Base-by-base conservation (phyloP, 768 basidiomycete genomes). In the Xerocomellus amylosporus region DNA sequence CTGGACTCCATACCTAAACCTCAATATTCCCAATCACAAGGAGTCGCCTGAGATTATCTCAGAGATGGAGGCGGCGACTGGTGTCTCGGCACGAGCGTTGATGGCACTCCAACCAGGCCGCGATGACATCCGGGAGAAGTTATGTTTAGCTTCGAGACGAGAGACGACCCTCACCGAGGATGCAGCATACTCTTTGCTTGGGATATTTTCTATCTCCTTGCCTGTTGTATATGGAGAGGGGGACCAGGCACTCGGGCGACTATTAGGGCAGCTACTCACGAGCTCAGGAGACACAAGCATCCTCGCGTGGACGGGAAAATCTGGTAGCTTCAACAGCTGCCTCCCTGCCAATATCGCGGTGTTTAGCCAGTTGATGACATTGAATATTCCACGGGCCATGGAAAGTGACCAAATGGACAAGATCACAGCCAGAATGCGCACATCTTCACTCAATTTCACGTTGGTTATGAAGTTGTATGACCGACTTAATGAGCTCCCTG, bases 261-360 rank as follows among this genome's bases (percentile, higher is more conserved):
- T 59, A 0, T 37, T 58, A 37, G 58, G 46, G 17, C 53, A 55
- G 31, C 24, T 58, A 10, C 38, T 59, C 9, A 47, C 51, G 6
- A 46, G 50, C 22, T 53, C 58, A 7, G 53, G 46, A 12, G 53
- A 58, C 31, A 48, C 47, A 3, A 54, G 42, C 14, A 51, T 58
- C 9, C 53, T 58, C 9, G 58, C 49, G 14, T 58, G 58, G 58
- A 58, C 50, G 0, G 58, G 58, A 20, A 38, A 5, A 28, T 45
- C 54, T 9, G 54, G 50, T 0, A 38, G 8, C 7, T 58, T 51
- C 30, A 54, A 58, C 5, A 55, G 56, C 17, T 51, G 56, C 14
- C 49, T 58, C 8, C 59, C 59, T 3, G 44, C 31, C 3, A 15
- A n/a, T 20, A 34, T 54, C 26, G 20, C 2, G 3, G 46, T 56